These are phyloP conservation scores for Zygnema cylindricum DNA, from an alignment of 139 green algal genomes.

Conservation along the genomic window DNA sequence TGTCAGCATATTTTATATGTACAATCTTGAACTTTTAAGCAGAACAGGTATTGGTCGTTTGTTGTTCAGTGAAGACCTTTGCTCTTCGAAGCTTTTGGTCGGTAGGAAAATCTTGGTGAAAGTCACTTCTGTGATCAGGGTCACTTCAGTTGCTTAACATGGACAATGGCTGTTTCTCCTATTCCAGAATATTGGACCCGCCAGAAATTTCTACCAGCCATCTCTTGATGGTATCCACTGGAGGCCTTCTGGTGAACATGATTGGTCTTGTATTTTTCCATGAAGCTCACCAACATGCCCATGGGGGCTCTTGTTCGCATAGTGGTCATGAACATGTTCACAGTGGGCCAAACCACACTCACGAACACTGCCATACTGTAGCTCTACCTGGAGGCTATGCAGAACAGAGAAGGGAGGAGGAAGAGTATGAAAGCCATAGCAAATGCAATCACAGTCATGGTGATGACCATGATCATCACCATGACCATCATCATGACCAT, in stretches of 20 bases:
- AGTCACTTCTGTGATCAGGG: no score
- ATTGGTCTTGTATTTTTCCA: slow-evolving; percentile 65
- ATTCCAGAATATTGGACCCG: slow-evolving; percentile 61
- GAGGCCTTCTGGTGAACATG: slow-evolving; percentile 64
- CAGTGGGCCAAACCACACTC: slow-evolving; percentile 23
- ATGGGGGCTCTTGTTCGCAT: slow-evolving; percentile 33
- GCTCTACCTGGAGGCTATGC: background rate
- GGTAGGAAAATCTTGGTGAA: no score
- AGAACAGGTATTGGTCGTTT: no score
- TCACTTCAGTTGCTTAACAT: no score
- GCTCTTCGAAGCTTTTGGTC: no score
- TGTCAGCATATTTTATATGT: no score
- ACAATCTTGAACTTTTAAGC: no score
- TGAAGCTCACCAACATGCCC: slow-evolving; percentile 60
- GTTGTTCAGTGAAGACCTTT: no score
- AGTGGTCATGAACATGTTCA: slow-evolving; percentile 28
- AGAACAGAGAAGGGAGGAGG: slow-evolving; percentile 13
- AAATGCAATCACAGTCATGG: slow-evolving; percentile 44
- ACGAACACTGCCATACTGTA: slow-evolving; percentile 25
- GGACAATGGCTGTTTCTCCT: no score
- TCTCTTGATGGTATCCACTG: slow-evolving; percentile 60
- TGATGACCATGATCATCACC: slow-evolving; percentile 32
- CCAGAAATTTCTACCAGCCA: slow-evolving; percentile 59
- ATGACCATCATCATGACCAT: slow-evolving; percentile 42
- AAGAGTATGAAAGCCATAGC: slow-evolving; percentile 7